Evolutionary conservation across 2,329 filamentous ascomycete species (phyloP).

Genomic region (Alternaria sp.): DNA sequence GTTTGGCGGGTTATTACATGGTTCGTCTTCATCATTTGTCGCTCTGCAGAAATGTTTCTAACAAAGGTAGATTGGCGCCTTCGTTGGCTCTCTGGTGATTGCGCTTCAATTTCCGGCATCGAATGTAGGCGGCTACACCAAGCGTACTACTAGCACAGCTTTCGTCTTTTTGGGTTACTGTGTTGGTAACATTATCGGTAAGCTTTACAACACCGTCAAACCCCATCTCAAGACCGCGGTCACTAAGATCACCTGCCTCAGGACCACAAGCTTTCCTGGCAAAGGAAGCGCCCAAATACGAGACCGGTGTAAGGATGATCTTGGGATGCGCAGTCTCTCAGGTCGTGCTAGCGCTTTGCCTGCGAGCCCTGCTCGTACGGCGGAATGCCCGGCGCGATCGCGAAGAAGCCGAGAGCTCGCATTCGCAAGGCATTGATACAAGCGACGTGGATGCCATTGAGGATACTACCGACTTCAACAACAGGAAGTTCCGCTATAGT

Average conservation of each 20-base stretch:
- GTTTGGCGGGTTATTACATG: slow-evolving; percentile 62
- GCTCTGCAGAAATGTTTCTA: slow-evolving; percentile 8
- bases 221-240: not conserved
- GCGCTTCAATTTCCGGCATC: slow-evolving; percentile 60
- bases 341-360: slow-evolving; percentile 41
- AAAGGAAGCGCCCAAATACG: slow-evolving; percentile 56
- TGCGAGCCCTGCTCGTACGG: slow-evolving; percentile 7
- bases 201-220: not conserved
- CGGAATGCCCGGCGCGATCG: slow-evolving; percentile 4
- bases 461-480: slow-evolving; percentile 6
- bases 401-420: not conserved
- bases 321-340: slow-evolving; percentile 55
- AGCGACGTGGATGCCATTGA: not conserved
- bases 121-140: slow-evolving; percentile 49
- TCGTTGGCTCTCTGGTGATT: slow-evolving; percentile 60
- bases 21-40: slow-evolving; percentile 1
- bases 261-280: slow-evolving; percentile 54
- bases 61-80: slow-evolving; percentile 42
- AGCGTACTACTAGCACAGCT: slow-evolving; percentile 53
- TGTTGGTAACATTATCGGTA: slow-evolving; percentile 55
- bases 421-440: not conserved
- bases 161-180: slow-evolving; percentile 57
- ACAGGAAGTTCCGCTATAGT: slow-evolving; percentile 4
- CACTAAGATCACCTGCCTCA: not conserved
- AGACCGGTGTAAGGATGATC: slow-evolving; percentile 60